phyloP scores from a whole-genome alignment of 2,329 filamentous ascomycete genomes.

The Arthrinium puccinioides region DNA sequence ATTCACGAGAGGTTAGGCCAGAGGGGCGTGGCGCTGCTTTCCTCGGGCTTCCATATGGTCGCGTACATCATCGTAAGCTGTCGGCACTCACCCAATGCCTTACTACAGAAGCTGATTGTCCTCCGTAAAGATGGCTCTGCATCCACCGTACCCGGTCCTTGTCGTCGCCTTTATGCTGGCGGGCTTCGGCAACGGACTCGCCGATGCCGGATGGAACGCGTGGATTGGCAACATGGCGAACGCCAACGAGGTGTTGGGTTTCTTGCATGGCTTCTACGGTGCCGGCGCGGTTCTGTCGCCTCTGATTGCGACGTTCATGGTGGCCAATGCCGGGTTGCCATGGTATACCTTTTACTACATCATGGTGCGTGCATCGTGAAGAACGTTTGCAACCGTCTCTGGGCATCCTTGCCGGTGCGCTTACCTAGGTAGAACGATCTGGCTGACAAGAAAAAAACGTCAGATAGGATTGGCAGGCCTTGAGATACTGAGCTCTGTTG shows the following conservation, averaged over 20 bases:
- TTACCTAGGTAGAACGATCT: background rate
- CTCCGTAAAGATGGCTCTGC: constrained; percentile 37
- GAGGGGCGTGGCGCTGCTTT: constrained; percentile 59
- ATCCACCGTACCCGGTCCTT: constrained; percentile 62
- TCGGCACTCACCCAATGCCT: too few relatives aligned
- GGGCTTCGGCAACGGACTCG: constrained; percentile 64
- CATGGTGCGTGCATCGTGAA: constrained; percentile 56
- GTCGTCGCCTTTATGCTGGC: constrained; percentile 59
- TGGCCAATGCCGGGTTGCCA: constrained; percentile 49
- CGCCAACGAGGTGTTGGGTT: constrained; percentile 62
- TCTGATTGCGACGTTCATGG: constrained; percentile 62
- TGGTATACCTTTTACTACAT: constrained; percentile 74
- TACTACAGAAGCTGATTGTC: background rate
- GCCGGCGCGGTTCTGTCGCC: constrained; percentile 62
- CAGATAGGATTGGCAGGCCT: constrained; percentile 45
- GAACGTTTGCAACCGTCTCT: too few relatives aligned
- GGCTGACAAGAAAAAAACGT: constrained; percentile 9
- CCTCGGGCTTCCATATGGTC: constrained; percentile 51
- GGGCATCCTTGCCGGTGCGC: background rate
- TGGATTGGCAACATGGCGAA: constrained; percentile 59
- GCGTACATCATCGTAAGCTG: constrained; percentile 46
- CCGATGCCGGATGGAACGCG: constrained; percentile 48
- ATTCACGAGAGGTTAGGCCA: constrained; percentile 43
- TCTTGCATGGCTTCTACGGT: constrained; percentile 64
- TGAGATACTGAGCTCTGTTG: constrained; percentile 41